Percentiles rank a stretch among this genome's conserved stretches.
Evolutionary conservation across 2,329 filamentous ascomycete genomes (phyloP).

Genomic region (Fusarium napiforme): DNA sequence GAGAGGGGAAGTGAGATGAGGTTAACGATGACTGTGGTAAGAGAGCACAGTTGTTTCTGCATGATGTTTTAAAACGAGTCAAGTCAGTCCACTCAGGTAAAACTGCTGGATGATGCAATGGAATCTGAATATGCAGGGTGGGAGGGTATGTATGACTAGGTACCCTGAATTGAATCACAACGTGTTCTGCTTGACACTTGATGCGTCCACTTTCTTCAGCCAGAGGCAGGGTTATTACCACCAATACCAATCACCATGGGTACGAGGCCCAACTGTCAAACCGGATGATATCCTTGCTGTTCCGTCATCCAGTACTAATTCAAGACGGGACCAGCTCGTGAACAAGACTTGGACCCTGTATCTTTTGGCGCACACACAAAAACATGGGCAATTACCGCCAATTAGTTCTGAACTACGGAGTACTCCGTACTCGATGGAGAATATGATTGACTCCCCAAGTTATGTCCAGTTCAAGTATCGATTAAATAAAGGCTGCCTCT

Average conservation of each 20-base stretch:
- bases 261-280: constrained; percentile 30
- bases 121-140: constrained; percentile 16
- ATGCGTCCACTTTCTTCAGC: not conserved
- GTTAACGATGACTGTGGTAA: constrained; percentile 17
- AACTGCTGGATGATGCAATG: constrained; percentile 4
- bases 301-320: constrained; percentile 31
- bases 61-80: constrained; percentile 7
- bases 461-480: not conserved
- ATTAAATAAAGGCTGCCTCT: not conserved
- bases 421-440: not conserved
- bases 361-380: constrained; percentile 28
- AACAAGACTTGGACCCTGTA: constrained; percentile 40
- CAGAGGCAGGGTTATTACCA: not conserved
- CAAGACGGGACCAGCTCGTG: constrained; percentile 32
- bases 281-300: constrained; percentile 32
- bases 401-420: not conserved
- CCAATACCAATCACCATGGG: not conserved
- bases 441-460: not conserved
- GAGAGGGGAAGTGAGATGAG: constrained; percentile 1
- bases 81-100: not conserved
- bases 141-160: not conserved
- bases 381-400: constrained; percentile 16
- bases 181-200: constrained; percentile 12
- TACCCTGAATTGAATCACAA: constrained; percentile 24
- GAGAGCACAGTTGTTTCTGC: constrained; percentile 2